phyloP scores from a whole-genome alignment of 2,329 filamentous ascomycete species.

The Apiospora marii region DNA sequence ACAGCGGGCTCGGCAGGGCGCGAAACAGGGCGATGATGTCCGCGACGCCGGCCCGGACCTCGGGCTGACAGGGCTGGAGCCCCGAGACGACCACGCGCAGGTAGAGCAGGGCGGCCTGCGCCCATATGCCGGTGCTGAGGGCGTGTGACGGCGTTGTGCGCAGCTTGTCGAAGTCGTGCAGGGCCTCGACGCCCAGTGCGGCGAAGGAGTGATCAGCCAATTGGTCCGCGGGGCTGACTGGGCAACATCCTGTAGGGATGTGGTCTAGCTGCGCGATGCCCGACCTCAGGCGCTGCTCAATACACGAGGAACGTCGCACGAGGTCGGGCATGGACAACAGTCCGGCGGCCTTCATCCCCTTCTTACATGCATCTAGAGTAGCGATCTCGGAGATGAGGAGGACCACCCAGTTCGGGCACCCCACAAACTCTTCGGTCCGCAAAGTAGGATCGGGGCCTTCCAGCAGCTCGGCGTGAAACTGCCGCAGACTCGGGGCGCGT shows the following conservation, averaged over 20 bases:
- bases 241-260: slow-evolving; percentile 9
- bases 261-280: slow-evolving; percentile 29
- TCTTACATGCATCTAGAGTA: slow-evolving; percentile 63
- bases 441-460: slow-evolving; percentile 44
- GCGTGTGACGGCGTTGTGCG: slow-evolving; percentile 29
- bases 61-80: slow-evolving; percentile 33
- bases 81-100: slow-evolving; percentile 37
- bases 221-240: slow-evolving; percentile 31
- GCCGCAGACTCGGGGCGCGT: slow-evolving; percentile 49
- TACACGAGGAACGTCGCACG: slow-evolving; percentile 31
- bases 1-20: slow-evolving; percentile 32
- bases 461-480: slow-evolving; percentile 51
- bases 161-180: slow-evolving; percentile 26
- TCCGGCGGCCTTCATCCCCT: slow-evolving; percentile 56
- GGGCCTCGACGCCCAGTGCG: slow-evolving; percentile 29
- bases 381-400: slow-evolving; percentile 62
- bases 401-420: slow-evolving; percentile 65
- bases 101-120: slow-evolving; percentile 38
- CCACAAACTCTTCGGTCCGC: slow-evolving; percentile 59
- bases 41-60: slow-evolving; percentile 33
- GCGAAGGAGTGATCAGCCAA: slow-evolving; percentile 31
- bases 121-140: slow-evolving; percentile 39
- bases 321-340: slow-evolving; percentile 49
- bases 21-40: slow-evolving; percentile 34
- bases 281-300: slow-evolving; percentile 31